Evolutionary conservation across 345 rosid species (phyloP).

Genomic region (Syzygium aromaticum): DNA sequence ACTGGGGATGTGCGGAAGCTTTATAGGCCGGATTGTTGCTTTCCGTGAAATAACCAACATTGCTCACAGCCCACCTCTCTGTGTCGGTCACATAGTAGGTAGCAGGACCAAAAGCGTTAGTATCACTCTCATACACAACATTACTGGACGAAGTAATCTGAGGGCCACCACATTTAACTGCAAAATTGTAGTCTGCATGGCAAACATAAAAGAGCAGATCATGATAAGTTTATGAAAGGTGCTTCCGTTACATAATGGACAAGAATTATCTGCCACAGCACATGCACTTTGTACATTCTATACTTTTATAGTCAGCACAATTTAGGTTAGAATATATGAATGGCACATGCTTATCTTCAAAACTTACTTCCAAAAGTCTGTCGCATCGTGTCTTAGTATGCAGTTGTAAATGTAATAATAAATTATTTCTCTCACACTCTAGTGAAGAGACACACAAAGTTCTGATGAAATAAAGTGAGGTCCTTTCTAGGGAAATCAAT

Average conservation of each 20-base stretch:
- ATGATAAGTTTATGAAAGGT: background rate
- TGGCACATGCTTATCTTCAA: background rate
- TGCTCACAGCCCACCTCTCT: slow-evolving; percentile 40
- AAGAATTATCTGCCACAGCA: background rate
- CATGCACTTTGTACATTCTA: background rate
- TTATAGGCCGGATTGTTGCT: background rate
- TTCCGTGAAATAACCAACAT: slow-evolving; percentile 24
- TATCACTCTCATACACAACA: slow-evolving; percentile 34
- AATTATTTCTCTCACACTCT: background rate
- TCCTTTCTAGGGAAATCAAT: background rate
- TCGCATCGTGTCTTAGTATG: background rate
- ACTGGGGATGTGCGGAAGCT: too few species aligned
- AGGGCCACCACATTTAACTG: slow-evolving; percentile 62
- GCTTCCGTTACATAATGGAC: background rate
- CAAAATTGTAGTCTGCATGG: slow-evolving; percentile 41
- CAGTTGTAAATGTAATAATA: background rate
- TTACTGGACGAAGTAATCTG: slow-evolving; percentile 22
- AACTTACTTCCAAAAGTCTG: background rate
- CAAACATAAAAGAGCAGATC: background rate
- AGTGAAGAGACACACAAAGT: background rate
- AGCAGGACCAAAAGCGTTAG: slow-evolving; percentile 44
- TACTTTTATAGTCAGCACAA: background rate
- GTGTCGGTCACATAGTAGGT: slow-evolving; percentile 32
- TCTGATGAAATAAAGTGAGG: background rate
- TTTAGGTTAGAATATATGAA: fast-evolving